Percentiles rank a stretch among this genome's conserved stretches.
Conservation (phyloP, 768 basidiomycete genomes). For the Megacollybia marginata region DNA sequence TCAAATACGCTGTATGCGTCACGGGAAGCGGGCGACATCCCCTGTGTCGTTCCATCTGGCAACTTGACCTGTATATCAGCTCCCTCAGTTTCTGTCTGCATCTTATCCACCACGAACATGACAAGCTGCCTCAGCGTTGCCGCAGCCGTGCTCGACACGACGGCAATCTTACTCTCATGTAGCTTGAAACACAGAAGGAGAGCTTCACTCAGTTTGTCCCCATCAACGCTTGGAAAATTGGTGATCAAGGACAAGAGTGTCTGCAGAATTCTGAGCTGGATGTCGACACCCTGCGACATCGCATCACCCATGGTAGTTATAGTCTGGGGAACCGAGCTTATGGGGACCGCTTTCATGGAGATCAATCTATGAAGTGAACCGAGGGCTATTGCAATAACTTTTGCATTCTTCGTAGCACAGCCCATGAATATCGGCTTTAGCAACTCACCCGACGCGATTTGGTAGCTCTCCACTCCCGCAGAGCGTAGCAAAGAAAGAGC, state of each 20-base stretch:
- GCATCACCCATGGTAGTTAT: conserved; percentile 82
- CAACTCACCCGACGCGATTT: conserved; percentile 53
- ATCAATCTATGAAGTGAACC: conserved; percentile 90
- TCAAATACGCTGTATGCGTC: conserved; percentile 89
- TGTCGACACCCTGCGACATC: conserved; percentile 92
- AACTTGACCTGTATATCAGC: conserved; percentile 29
- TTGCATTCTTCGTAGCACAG: conserved; percentile 86
- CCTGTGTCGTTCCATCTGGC: conserved; percentile 60
- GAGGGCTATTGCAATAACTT: conserved; percentile 88
- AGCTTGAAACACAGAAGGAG: conserved; percentile 91
- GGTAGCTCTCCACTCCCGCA: too few species aligned
- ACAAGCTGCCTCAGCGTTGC: conserved; percentile 93
- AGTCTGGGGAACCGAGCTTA: conserved; percentile 70
- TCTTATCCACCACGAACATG: conserved; percentile 97
- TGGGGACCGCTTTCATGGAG: conserved; percentile 76
- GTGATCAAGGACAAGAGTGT: conserved; percentile 88
- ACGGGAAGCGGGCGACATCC: conserved; percentile 65
- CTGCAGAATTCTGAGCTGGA: conserved; percentile 90
- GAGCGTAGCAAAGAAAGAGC: conserved; percentile 72
- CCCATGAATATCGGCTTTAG: conserved; percentile 90
- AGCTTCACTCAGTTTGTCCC: conserved; percentile 76
- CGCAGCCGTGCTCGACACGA: conserved; percentile 95
- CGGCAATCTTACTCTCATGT: conserved; percentile 91
- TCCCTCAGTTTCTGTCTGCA: conserved; percentile 64
- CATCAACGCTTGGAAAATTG: conserved; percentile 78